Base-by-base conservation (phyloP, 352 stramenopile species). In the Phytopythium vexans region DNA sequence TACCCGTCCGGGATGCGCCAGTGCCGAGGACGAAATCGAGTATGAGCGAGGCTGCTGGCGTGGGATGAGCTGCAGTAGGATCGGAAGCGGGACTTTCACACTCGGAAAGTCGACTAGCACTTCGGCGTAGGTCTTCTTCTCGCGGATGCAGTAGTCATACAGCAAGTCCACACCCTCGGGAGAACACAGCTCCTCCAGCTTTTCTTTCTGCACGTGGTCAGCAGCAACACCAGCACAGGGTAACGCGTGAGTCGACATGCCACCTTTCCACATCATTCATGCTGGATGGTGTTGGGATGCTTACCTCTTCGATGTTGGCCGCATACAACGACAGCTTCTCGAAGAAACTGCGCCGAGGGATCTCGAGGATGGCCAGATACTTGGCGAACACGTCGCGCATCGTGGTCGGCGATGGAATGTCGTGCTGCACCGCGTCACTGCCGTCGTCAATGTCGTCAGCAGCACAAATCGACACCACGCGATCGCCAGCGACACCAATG, bases 111-210 rank as follows among this genome's bases (percentile, higher is more conserved):
- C 90, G 8, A 64, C 48, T 9, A 98, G 63, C 8, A 87, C 82
- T 41, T 98, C 93, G 10, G 75, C 73, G 55, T 96, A 95, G 34
- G 82, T 96, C 54, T 95, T 90, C 54, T 93, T 92, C 58, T 97
- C 92, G 27, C 86, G 82, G 38, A 94, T 92, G 69, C 86, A 95
- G 64, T 98, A 98, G 58, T 97, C 85, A 58, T 96, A 90, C n/a
- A 97, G 82, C 34, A 98, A 63, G 50, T 98, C 93, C 0, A 85
- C 86, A 34, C 93, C 93, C 38, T 89, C 85, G 1, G 88, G 74
- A 10, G 86, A 96, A 6, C 80, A 70, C 6, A 98, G 65, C 56
- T 98, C 92, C 35, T 91, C 59, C 1, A 98, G 74, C 45, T 97
- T 98, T 41, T 98, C 92, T 65, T 83, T 91, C 77, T 90, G 41